Base-by-base conservation (phyloP, 169 alveolate genomes). In the Cryptosporidium felis region DNA sequence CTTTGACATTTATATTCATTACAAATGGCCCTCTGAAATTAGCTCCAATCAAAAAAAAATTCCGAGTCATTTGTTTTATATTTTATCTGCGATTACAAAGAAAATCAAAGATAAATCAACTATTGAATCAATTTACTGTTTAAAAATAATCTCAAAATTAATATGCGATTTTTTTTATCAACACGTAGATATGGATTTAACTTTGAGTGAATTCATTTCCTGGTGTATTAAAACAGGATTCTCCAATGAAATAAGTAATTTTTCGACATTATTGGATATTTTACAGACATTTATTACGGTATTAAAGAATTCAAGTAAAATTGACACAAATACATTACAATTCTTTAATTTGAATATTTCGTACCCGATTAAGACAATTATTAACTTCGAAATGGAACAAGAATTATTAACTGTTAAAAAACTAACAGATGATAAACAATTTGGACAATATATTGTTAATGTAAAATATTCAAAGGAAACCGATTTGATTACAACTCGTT, bases 11-110 rank as follows among this genome's bases (percentile, higher is more conserved):
- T 74, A 74, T 74, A 51, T 74, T 16, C 30, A 40, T 21, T 30
- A 74, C 16, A 74, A 53, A 36, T 74, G 67, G 67, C 85, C 85
- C 3, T 36, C 56, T 21, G 85, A 74, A 45, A 46, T 18, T 30
- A 36, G 40, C 23, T 56, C 41, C 56, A 46, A 42, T 46, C 47
- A 36, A 18, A 65, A 16, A n/a, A 74, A 53, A 49, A n/a, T 74
- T 32, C 67, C 85, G 8, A 74, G 56, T 53, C 51, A 49, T 53
- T 42, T 74, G 34, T 74, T 36, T 36, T 74, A 74, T 53, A 53
- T 56, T 74, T 53, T 74, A 23, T 36, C 67, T 1, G 18, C 28
- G 45, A 8, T 74, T 23, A 38, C 61, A 53, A 36, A 53, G 40
- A 34, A 53, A n/a, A 53, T 49, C 3, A 74, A 28, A 14, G 74